These are phyloP conservation scores for Eucalyptus viminalis DNA, from an alignment of 345 rosid genomes.

Conservation along the genomic window DNA sequence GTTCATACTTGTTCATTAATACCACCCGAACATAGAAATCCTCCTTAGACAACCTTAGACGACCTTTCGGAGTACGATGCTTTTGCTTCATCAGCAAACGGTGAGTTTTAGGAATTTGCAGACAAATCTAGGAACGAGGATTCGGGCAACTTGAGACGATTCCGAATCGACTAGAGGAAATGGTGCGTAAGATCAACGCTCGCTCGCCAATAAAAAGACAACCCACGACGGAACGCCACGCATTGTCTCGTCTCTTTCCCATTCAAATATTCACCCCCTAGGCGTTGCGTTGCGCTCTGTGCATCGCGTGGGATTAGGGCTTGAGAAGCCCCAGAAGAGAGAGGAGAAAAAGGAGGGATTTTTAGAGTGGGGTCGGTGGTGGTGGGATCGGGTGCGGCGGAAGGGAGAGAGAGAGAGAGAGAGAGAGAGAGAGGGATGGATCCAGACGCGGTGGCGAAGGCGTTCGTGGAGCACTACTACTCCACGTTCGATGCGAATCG, in stretches of 20 bases:
- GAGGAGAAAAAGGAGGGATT: background rate
- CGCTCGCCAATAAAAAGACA: background rate
- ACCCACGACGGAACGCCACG: background rate
- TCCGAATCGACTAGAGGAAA: background rate
- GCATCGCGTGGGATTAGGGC: background rate
- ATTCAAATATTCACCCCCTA: background rate
- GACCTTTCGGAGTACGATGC: background rate
- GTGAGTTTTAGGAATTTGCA: background rate
- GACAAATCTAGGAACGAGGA: background rate
- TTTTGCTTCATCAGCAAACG: background rate
- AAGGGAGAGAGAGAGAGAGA: background rate
- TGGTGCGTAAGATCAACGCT: background rate
- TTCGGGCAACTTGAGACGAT: background rate
- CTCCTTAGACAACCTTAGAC: background rate
- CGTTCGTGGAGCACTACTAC: conserved; percentile 92
- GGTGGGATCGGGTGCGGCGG: background rate
- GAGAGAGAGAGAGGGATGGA: conserved; percentile 30
- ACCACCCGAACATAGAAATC: background rate
- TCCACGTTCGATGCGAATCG: conserved; percentile 74
- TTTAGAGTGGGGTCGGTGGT: background rate
- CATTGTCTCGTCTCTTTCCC: background rate
- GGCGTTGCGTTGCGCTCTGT: background rate
- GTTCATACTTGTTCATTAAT: background rate
- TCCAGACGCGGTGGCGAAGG: conserved; percentile 72
- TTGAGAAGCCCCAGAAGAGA: background rate